Base-by-base conservation (phyloP, 2,329 filamentous ascomycete species). In the Fusarium ambrosium region DNA sequence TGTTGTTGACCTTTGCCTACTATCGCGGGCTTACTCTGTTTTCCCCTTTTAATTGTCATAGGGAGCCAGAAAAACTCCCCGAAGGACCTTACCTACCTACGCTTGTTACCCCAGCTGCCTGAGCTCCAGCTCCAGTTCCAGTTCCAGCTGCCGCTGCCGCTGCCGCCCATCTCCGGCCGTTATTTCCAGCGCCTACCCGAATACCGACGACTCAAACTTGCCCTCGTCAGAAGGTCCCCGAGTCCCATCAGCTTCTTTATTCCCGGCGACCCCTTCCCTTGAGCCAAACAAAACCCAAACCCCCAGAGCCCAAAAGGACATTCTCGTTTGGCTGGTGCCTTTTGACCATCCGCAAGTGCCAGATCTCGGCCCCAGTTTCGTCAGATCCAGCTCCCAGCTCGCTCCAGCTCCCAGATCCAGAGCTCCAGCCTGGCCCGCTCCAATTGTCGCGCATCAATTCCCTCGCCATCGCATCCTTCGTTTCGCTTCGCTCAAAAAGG, bases 181-280 rank as follows among this genome's bases (percentile, higher is more conserved):
- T 80, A 80, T 81, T 81, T 69, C 81, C 81, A 81, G 78, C 76
- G 74, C 72, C 68, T 75, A 77, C 72, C 74, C 74, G 74, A 75
- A 62, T 69, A 63, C 74, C 71, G 68, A 68, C 64, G 24, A 68
- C 62, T 70, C 63, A 75, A 68, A 68, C 27, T 64, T 59, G 63
- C 59, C 66, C 62, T 59, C 34, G 61, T 62, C 62, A 43, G 32
- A 62, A 58, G 55, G 55, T 59, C 53, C 29, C 32, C 32, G 32
- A 56, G 14, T 36, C 53, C 53, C 53, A 56, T 62, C 58, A 55
- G 34, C 37, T 11, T 22, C 41, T 24, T 74, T 75, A 64, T 69
- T 72, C 69, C 71, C 70, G 68, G 68, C 53, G 43, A 64, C 53
- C 62, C 45, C 55, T 62, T 62, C 63, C 39, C 39, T 43, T 43